Evolutionary conservation across 2,329 filamentous ascomycete genomes (phyloP), one percentile per base, ranked within the genome.

Genomic region (Proliferodiscus dingleyae): DNA sequence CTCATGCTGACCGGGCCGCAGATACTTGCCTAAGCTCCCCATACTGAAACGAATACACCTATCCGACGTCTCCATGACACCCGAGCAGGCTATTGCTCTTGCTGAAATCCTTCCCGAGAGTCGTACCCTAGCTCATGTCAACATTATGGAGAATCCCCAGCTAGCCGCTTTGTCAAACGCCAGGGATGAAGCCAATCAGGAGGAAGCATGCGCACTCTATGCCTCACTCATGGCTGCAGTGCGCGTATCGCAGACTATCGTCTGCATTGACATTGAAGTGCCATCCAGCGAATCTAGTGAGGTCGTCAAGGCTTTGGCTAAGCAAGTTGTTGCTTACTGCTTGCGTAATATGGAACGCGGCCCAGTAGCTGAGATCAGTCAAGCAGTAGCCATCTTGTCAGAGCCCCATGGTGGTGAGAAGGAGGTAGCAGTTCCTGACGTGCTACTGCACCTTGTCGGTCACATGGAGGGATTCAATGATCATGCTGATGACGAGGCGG

Each of bases 251-350:
- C 78, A 80, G 41, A 87, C 85, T 11, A 77, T 98, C 24, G 82
- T 97, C 23, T 91, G 89, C 47, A 78, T 98, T 49, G 93, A 97
- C 62, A 87, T 97, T 47, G 90, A 97, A 57, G 83, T 94, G 2
- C 93, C 91, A 1, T 82, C 77, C 24, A 74, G 82, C 18, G 82
- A 88, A 45, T 87, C 85, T n/a, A 88, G 86, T 44, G 93, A 96
- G 63, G 80, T 96, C 19, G 87, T 96, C 58, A 94, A 89, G 66
- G 90, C 89, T 3, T 75, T 96, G 56, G 90, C 89, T 1, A 94
- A 91, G 61, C 90, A 95, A 64, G 86, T 95, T n/a, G 84, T 96
- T 34, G 91, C 89, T 0, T 96, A 96, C 65, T 95, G 87, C 52
- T 74, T 98, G 51, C 81, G 87, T 46, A 98, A 98, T 59, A 84